phyloP scores from a whole-genome alignment of 768 basidiomycete species.

The Russula griseocarnosa region DNA sequence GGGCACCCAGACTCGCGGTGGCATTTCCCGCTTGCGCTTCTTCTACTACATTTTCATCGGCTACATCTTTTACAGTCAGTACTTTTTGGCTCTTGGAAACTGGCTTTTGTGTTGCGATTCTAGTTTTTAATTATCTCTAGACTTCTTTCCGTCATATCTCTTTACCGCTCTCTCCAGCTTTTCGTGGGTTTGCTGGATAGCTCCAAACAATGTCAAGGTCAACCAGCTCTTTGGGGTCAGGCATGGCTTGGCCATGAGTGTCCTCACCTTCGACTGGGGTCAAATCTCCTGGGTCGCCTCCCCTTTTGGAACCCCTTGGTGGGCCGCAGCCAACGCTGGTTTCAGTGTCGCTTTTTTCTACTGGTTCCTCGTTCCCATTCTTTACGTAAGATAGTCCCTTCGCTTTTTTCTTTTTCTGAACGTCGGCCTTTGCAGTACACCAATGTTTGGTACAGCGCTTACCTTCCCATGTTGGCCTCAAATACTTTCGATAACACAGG shows the following conservation, averaged over 20 bases:
- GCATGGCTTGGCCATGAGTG: conserved; percentile 48
- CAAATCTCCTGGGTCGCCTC: conserved; percentile 65
- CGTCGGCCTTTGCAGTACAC: conserved; percentile 33
- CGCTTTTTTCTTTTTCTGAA: neutral
- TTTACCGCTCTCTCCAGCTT: conserved; percentile 35
- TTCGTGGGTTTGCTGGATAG: conserved; percentile 62
- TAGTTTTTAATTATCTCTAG: conserved; percentile 24
- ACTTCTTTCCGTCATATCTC: conserved; percentile 18
- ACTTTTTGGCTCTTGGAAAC: too few species aligned
- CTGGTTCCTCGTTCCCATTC: conserved; percentile 58
- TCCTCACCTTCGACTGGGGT: conserved; percentile 80
- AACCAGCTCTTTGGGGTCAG: conserved; percentile 72
- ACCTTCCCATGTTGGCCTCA: conserved; percentile 38
- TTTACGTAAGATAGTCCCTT: conserved; percentile 39
- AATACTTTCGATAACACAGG: conserved; percentile 65
- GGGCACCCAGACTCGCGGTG: conserved; percentile 37
- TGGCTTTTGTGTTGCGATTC: too few species aligned
- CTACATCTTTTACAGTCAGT: too few species aligned
- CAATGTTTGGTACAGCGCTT: conserved; percentile 24
- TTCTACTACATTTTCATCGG: too few species aligned
- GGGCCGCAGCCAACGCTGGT: conserved; percentile 70
- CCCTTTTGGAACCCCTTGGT: conserved; percentile 81
- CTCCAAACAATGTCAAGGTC: conserved; percentile 60
- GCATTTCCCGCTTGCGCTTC: too few species aligned
- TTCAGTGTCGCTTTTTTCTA: conserved; percentile 64